Percentiles rank a stretch among this genome's conserved stretches.
Evolutionary conservation across 176 grass and related monocot species (phyloP).

Genomic region (Oryza officinalis): DNA sequence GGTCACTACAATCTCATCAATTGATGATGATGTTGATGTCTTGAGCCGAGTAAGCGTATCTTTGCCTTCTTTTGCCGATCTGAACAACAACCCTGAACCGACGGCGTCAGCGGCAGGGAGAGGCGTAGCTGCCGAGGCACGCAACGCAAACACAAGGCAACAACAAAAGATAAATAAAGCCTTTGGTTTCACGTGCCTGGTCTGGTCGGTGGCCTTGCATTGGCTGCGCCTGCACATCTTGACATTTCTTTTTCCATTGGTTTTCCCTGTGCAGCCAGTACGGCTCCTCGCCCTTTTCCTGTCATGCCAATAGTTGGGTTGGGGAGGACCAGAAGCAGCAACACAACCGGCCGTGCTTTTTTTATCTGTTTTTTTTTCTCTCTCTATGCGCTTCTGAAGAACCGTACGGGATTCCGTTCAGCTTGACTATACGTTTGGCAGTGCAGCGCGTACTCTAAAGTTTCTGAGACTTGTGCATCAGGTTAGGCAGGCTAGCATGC

Average conservation of each 20-base stretch:
- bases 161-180: neutral
- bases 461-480: no score
- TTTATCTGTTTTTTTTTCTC: no score
- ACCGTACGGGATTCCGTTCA: neutral
- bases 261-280: neutral
- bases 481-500: no score
- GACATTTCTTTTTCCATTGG: neutral
- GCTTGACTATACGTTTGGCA: neutral
- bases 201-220: slow-evolving; percentile 28
- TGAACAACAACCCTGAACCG: neutral
- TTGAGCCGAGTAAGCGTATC: no score
- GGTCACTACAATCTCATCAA: no score
- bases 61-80: neutral
- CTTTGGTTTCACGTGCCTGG: slow-evolving; percentile 27
- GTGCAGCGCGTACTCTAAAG: neutral
- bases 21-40: no score
- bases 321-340: neutral
- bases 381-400: no score
- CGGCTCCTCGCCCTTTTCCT: neutral
- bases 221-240: neutral
- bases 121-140: slow-evolving; percentile 33
- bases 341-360: no score
- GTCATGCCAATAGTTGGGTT: neutral
- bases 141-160: neutral
- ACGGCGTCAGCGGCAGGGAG: neutral